Evolutionary conservation across 805 yeast genomes (phyloP), one percentile per base, ranked within the genome.

Genomic region (Spathaspora girioi): DNA sequence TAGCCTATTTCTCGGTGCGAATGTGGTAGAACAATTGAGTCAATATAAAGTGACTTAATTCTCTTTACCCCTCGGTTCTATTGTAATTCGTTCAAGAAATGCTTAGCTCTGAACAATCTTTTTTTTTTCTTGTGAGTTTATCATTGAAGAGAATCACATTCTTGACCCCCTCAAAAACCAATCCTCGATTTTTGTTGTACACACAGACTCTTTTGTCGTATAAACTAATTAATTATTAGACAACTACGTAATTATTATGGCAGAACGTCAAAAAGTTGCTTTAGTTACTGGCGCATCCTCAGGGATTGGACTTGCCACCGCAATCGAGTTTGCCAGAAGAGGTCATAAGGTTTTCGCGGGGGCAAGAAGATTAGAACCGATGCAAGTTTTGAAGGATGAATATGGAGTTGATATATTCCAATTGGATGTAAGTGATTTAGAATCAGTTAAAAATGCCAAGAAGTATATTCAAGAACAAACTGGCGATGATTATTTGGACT

Each of bases 341-440:
- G 84, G 85, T 3, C 81, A 76, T 64, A 65, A 71, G 52, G 90
- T 87, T 0, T 86, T 80, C 61, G 92, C 92, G 0, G 84, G 87
- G 51, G 91, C 94, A 2, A 75, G 96, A 64, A 77, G 90, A 56
- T 59, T 80, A 31, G 83, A 75, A 46, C 80, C 80, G 2, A 84
- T 88, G 84, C 73, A 77, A 40, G 74, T 76, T 6, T 68, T 85
- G 52, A 67, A 69, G 18, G 55, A 60, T 8, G 60, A 73, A n/a
- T 66, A 70, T 45, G 78, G 80, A 0, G 69, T 85, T 3, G 67
- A 63, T 23, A 79, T 79, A 2, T 63, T 83, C 31, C 53, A 69
- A 42, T 67, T 87, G 50, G 96, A 87, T 59, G 88, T 87, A 23
- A 65, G 86, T 0, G 71, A 79, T 4, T 47, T 62, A 1, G 79